A percentile compares a stretch with the other conserved stretches of the same genome.
Conservation (phyloP, 257 asterid genomes). For the Solanum phureja region DNA sequence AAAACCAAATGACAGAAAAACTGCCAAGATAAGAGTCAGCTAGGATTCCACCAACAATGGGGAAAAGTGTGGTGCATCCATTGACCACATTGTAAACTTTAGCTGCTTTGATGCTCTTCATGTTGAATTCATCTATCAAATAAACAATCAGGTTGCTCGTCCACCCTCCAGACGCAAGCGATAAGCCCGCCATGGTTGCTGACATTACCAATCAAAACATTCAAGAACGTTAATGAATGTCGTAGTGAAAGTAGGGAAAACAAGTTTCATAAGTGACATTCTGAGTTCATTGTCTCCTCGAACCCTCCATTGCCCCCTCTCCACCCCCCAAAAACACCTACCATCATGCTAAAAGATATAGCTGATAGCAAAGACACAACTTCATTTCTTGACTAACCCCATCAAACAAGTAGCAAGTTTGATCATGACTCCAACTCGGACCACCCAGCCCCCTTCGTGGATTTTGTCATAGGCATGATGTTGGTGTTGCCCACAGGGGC, state of each 20-base stretch:
- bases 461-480: not conserved
- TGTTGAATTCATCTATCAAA: slow-evolving; percentile 65
- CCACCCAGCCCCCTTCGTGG: not conserved
- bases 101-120: slow-evolving; percentile 70
- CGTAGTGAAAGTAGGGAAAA: not conserved
- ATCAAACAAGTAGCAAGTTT: not conserved
- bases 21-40: slow-evolving; percentile 71
- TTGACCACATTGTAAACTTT: slow-evolving; percentile 53
- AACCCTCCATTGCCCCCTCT: not conserved
- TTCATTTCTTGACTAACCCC: not conserved
- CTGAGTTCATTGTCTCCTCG: not conserved
- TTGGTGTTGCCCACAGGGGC: not conserved
- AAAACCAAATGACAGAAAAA: slow-evolving; percentile 69
- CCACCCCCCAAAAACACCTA: not conserved
- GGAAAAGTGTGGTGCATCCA: slow-evolving; percentile 62
- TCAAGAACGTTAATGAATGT: not conserved
- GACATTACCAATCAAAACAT: not conserved
- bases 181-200: slow-evolving; percentile 57
- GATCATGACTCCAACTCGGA: not conserved
- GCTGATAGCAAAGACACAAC: not conserved
- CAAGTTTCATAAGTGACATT: not conserved
- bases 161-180: slow-evolving; percentile 70
- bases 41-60: slow-evolving; percentile 57
- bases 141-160: slow-evolving; percentile 53
- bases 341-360: not conserved